A percentile compares a stretch with the other conserved stretches of the same genome.
Evolutionary conservation across 495 filamentous ascomycete genomes (phyloP).

Genomic region (Aspergillus campestris): DNA sequence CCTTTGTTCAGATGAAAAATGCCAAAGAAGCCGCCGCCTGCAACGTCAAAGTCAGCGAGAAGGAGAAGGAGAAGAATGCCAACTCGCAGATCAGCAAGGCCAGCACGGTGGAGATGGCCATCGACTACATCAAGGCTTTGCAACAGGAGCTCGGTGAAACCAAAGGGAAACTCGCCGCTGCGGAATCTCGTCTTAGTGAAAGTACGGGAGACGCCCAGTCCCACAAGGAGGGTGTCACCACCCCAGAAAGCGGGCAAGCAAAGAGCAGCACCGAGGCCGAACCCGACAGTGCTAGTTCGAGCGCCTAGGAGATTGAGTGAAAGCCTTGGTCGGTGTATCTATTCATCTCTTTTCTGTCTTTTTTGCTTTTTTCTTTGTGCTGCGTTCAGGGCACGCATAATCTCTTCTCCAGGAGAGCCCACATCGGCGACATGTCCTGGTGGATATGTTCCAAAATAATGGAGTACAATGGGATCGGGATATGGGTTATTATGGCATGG

Average conservation of each 20-base stretch:
- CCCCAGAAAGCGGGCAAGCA: not conserved
- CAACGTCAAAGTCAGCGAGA: constrained; percentile 29
- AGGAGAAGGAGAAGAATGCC: constrained; percentile 37
- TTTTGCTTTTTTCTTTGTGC: not conserved
- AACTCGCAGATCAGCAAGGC: constrained; percentile 77
- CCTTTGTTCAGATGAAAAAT: constrained; percentile 27
- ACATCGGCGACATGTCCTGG: too few species aligned
- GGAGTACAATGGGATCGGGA: too few species aligned
- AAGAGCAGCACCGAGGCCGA: constrained; percentile 1
- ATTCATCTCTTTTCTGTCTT: not conserved
- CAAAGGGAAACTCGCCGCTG: constrained; percentile 53
- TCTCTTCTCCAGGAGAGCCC: too few species aligned
- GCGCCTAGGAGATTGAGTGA: not conserved
- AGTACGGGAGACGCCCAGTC: too few species aligned
- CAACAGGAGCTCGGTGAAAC: constrained; percentile 65
- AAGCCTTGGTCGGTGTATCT: not conserved
- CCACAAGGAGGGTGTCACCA: not conserved
- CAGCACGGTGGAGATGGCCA: constrained; percentile 90
- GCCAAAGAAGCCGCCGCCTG: constrained; percentile 26
- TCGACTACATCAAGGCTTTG: constrained; percentile 85
- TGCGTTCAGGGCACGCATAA: not conserved
- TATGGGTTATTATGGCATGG: too few species aligned
- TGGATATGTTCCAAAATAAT: too few species aligned
- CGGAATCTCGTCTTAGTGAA: constrained; percentile 46
- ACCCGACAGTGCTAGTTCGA: not conserved